Evolutionary conservation across 139 green algal genomes (phyloP), one percentile per base, ranked within the genome.

Genomic region (Chlamydomonas sphaeroides): DNA sequence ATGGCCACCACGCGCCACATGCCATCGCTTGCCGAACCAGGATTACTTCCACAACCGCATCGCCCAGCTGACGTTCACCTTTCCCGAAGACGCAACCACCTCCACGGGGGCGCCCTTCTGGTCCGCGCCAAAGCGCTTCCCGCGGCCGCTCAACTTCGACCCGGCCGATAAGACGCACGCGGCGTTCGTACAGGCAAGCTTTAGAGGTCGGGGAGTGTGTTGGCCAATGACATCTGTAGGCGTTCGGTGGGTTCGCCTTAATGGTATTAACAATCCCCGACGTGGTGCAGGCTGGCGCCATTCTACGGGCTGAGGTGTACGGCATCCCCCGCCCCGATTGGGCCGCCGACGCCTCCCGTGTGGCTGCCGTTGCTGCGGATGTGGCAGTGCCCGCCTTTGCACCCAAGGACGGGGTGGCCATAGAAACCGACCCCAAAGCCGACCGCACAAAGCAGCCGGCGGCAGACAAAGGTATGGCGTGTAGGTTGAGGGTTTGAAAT

Each of bases 91-190:
- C 68, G 94, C 95, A 39, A 87, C 88, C 59, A 99, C 97, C 28
- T 96, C 90, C 63, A 98, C 91, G 0, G 97, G 97, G 20, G 65
- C 92, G 10, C 94, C 93, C 10, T 99, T 99, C 91, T 99, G 97
- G 97, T 97, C 92, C 14, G 90, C 97, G 20, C 97, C 97, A 68
- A 99, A 99, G 93, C 93, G 97, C 66, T 99, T 99, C 92, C 97
- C 97, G 6, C 84, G 68, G 7, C 81, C 94, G 0, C 69, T 99
- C 51, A 87, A 85, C 36, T 99, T 98, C 79, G 81, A 94, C 68
- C 15, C 90, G 17, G 72, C 70, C 0, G 97, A 99, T 89, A 42
- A 83, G 21, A 73, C 90, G 35, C 94, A 98, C 75, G 89, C 92
- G 0, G 39, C 79, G 2, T 95, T 98, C 42, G 67, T 97, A 30